Percentiles rank a stretch among this genome's conserved stretches.
Conservation (phyloP, 164 flowering plant species). For the Euptelea pleiosperma region DNA sequence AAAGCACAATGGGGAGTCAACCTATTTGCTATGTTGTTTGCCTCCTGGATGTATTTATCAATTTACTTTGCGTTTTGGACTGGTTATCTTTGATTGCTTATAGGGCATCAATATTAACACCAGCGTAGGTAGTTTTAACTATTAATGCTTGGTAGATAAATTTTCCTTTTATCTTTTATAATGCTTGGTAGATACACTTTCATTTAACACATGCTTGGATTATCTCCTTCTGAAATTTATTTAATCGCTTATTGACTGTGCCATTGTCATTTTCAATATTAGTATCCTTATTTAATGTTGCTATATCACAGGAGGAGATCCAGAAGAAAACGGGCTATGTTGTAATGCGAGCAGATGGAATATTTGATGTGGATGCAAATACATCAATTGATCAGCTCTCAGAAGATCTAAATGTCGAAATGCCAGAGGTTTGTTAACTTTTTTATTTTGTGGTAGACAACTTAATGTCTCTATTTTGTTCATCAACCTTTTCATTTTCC, state of each 20-base stretch:
- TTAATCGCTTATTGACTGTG: not conserved
- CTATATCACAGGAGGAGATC: slow-evolving; percentile 77
- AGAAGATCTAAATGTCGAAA: slow-evolving; percentile 80
- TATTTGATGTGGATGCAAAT: slow-evolving; percentile 98
- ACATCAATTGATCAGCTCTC: slow-evolving; percentile 97
- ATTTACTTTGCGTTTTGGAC: not conserved
- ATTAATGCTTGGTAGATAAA: not conserved
- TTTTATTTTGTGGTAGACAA: too few species aligned
- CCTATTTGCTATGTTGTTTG: not conserved
- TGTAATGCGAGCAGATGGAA: slow-evolving; percentile 92
- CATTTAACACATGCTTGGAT: not conserved
- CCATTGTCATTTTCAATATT: not conserved
- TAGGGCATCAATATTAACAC: not conserved
- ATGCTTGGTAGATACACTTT: not conserved
- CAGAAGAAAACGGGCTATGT: slow-evolving; percentile 94
- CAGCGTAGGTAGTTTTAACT: not conserved
- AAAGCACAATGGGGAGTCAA: not conserved
- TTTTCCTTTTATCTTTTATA: too few species aligned
- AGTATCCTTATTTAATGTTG: slow-evolving; percentile 1
- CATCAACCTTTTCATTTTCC: too few species aligned
- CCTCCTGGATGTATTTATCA: not conserved
- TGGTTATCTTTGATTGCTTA: slow-evolving; percentile 8
- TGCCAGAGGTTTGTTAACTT: slow-evolving; percentile 73
- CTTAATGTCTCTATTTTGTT: too few species aligned
- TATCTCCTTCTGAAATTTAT: not conserved